Conservation (phyloP, 768 basidiomycete species). For the Boletus subparvulus region DNA sequence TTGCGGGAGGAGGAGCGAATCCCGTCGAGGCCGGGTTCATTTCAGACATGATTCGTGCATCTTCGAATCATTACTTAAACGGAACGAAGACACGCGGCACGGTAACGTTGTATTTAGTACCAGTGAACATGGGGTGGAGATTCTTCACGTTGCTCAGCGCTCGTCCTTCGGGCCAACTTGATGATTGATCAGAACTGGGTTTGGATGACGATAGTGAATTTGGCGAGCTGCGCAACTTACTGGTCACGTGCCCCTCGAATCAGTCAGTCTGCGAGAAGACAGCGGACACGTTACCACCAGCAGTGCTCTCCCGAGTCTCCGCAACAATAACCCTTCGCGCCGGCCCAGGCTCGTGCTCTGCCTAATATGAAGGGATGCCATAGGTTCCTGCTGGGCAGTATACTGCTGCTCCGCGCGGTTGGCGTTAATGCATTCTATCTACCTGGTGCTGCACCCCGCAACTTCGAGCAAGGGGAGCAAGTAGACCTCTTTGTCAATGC, state of each 20-base stretch:
- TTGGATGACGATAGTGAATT: neutral
- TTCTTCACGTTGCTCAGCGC: neutral
- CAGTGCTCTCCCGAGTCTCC: neutral
- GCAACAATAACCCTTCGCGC: neutral
- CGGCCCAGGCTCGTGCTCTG: neutral
- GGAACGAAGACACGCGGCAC: neutral
- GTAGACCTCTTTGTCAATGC: slow-evolving; percentile 87
- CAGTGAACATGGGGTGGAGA: neutral
- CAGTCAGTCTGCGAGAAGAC: neutral
- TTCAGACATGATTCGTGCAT: slow-evolving; percentile 39
- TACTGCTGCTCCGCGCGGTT: slow-evolving; percentile 19
- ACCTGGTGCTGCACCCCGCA: slow-evolving; percentile 85
- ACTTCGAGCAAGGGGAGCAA: slow-evolving; percentile 70
- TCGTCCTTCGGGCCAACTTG: too few species aligned
- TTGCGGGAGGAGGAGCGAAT: slow-evolving; percentile 48
- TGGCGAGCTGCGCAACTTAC: neutral
- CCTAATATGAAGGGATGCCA: slow-evolving; percentile 23
- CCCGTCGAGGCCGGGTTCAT: slow-evolving; percentile 42
- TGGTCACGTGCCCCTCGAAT: slow-evolving; percentile 18
- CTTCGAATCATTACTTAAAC: slow-evolving; percentile 34
- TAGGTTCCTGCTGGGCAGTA: slow-evolving; percentile 12
- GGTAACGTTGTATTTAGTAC: neutral
- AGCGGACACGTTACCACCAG: neutral
- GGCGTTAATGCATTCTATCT: slow-evolving; percentile 76
- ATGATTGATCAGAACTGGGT: neutral